phyloP scores from a whole-genome alignment of 164 flowering plant species.

The Vitis labrusca region DNA sequence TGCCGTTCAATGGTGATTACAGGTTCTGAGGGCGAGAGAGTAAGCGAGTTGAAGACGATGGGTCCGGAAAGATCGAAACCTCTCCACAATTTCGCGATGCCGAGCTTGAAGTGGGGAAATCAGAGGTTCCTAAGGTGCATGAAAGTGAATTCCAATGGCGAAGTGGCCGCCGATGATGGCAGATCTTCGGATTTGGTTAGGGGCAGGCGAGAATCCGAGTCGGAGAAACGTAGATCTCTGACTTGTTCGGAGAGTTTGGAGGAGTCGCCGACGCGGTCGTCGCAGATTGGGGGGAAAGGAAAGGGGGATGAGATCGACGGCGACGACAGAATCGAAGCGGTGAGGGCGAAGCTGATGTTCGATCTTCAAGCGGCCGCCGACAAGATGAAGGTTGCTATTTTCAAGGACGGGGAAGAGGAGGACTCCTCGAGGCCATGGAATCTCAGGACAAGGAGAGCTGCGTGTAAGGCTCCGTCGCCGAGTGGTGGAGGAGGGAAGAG shows the following conservation, averaged over 20 bases:
- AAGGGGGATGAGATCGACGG: conserved; percentile 6
- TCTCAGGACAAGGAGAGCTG: conserved; percentile 73
- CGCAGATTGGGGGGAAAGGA: conserved; percentile 4
- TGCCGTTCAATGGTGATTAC: conserved; percentile 31
- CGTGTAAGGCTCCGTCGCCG: conserved; percentile 48
- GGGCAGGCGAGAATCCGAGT: conserved; percentile 5
- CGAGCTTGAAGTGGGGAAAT: conserved; percentile 64
- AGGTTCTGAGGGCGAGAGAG: conserved; percentile 12
- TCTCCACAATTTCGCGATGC: conserved; percentile 68
- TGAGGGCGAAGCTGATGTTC: conserved; percentile 52
- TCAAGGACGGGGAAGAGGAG: conserved; percentile 20
- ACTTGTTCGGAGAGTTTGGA: not conserved
- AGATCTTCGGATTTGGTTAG: conserved; percentile 22
- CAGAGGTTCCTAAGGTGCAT: conserved; percentile 55
- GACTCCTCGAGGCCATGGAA: conserved; percentile 60
- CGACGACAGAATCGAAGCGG: conserved; percentile 54
- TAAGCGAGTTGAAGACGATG: conserved; percentile 16
- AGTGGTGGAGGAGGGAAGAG: conserved; percentile 22
- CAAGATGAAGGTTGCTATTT: conserved; percentile 47
- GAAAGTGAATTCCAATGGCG: conserved; percentile 32
- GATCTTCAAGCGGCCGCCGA: conserved; percentile 58
- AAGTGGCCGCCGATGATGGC: conserved; percentile 5
- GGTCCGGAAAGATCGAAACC: conserved; percentile 53
- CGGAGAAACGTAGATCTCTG: conserved; percentile 10
- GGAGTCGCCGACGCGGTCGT: not conserved